Evolutionary conservation across 768 basidiomycete genomes (phyloP).

Genomic region (Leucosporidium yakuticum): DNA sequence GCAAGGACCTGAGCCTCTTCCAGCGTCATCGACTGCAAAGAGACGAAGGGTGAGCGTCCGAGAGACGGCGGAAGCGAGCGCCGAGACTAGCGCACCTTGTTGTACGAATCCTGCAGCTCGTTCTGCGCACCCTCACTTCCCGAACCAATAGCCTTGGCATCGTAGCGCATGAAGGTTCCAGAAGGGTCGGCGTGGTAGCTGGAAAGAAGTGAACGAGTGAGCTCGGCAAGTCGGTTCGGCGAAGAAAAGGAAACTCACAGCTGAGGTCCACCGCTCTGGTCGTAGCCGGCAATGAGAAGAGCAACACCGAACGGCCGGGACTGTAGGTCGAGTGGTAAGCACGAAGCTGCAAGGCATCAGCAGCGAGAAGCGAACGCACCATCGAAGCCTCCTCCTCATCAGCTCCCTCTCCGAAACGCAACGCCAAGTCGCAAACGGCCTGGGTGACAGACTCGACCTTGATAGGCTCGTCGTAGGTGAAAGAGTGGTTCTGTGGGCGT

Average conservation of each 20-base stretch:
- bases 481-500: conserved; percentile 66
- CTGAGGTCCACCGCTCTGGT: conserved; percentile 83
- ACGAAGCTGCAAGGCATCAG: background rate
- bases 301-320: conserved; percentile 98
- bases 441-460: conserved; percentile 97
- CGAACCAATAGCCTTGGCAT: conserved; percentile 97
- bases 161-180: conserved; percentile 91
- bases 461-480: conserved; percentile 94
- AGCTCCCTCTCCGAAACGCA: conserved; percentile 97
- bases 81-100: conserved; percentile 56
- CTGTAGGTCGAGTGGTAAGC: conserved; percentile 35
- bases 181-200: conserved; percentile 99
- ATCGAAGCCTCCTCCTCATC: conserved; percentile 99
- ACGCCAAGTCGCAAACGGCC: conserved; percentile 92
- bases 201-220: conserved; percentile 8
- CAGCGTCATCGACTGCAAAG: conserved; percentile 74
- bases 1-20: conserved; percentile 79
- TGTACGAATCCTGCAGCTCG: conserved; percentile 94
- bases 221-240: background rate
- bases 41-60: background rate
- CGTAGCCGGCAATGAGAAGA: conserved; percentile 90
- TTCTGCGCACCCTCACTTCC: conserved; percentile 96
- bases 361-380: conserved; percentile 46
- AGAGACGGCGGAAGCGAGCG: background rate
- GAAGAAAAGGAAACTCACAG: conserved; percentile 54